Evolutionary conservation across 495 filamentous ascomycete species (phyloP).

Genomic region (Penicillium malachiteum): DNA sequence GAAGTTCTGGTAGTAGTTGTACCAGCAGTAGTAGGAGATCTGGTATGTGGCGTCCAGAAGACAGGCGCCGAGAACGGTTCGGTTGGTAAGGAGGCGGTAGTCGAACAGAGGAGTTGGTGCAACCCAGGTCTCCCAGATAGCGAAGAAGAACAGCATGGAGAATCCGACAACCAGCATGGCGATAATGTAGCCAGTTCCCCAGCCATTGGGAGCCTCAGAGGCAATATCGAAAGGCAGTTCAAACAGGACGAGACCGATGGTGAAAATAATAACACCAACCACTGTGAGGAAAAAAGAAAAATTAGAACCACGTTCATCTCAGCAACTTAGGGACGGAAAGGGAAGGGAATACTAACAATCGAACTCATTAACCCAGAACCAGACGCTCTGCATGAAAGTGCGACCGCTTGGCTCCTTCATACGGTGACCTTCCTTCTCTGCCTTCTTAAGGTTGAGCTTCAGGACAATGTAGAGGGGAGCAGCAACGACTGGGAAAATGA

Average conservation of each 20-base stretch:
- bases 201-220: slow-evolving; percentile 33
- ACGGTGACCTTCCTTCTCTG: slow-evolving; percentile 11
- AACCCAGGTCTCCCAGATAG: slow-evolving; percentile 49
- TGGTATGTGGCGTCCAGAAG: slow-evolving; percentile 51
- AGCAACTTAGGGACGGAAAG: neutral
- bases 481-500: slow-evolving; percentile 55
- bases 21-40: slow-evolving; percentile 45
- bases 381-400: neutral
- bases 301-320: neutral
- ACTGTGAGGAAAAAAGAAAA: neutral
- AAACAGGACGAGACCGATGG: slow-evolving; percentile 53
- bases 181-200: slow-evolving; percentile 47
- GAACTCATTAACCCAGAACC: neutral
- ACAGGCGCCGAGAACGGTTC: slow-evolving; percentile 58
- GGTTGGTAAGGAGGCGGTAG: slow-evolving; percentile 51
- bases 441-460: slow-evolving; percentile 53
- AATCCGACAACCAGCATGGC: slow-evolving; percentile 52
- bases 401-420: neutral
- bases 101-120: slow-evolving; percentile 51
- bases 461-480: slow-evolving; percentile 49
- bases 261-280: slow-evolving; percentile 52
- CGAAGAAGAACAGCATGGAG: slow-evolving; percentile 48
- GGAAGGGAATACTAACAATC: neutral
- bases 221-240: slow-evolving; percentile 54
- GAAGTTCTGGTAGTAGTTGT: slow-evolving; percentile 62